phyloP scores from a whole-genome alignment of 1,139 yeast genomes.

The Candida albicans region DNA sequence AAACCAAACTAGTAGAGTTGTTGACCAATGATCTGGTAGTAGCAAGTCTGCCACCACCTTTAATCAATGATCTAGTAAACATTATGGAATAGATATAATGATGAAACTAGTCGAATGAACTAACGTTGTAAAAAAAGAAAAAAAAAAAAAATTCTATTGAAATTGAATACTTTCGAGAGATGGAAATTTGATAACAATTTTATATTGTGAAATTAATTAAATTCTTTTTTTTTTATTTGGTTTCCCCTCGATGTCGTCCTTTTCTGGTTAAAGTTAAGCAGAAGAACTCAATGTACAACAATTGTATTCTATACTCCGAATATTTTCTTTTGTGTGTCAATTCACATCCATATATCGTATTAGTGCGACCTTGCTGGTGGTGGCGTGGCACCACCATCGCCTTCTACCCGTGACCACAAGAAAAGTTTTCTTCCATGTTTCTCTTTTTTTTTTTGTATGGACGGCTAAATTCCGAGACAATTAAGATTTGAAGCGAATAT shows the following conservation, averaged over 20 bases:
- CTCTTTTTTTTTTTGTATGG: neutral
- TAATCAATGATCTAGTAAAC: slow-evolving; percentile 9
- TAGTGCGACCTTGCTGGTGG: no score
- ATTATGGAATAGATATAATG: slow-evolving; percentile 5
- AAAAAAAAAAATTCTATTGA: neutral
- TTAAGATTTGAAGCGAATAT: no score
- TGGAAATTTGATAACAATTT: slow-evolving; percentile 5
- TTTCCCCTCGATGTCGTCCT: neutral
- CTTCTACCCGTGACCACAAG: no score
- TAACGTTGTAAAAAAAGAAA: neutral
- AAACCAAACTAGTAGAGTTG: slow-evolving; percentile 14
- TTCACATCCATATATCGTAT: no score
- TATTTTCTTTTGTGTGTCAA: no score
- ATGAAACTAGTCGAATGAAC: neutral
- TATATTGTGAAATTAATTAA: neutral
- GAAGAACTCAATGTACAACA: no score
- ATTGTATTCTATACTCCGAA: no score
- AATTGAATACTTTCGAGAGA: slow-evolving; percentile 6
- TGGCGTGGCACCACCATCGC: no score
- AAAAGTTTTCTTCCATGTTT: neutral
- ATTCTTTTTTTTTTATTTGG: neutral
- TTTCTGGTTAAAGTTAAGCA: no score
- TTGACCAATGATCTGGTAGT: slow-evolving; percentile 21
- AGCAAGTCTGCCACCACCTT: slow-evolving; percentile 12
- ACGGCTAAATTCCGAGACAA: neutral